A percentile compares a stretch with the other conserved stretches of the same genome.
Evolutionary conservation across 768 basidiomycete genomes (phyloP).

Genomic region (Dentipellis sp.): DNA sequence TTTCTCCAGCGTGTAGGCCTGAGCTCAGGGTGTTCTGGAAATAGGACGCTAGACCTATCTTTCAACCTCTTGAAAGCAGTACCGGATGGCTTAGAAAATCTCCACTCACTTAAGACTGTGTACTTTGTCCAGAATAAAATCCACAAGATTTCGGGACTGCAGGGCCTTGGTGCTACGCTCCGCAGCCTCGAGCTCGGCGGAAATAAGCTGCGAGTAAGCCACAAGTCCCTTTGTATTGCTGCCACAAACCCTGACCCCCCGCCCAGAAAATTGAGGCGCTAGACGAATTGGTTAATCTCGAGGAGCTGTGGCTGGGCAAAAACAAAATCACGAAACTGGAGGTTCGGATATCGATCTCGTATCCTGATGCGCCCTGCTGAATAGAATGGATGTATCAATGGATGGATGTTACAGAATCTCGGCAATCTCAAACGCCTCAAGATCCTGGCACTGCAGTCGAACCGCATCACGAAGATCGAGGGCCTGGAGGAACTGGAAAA

Average conservation of each 20-base stretch:
- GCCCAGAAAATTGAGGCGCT: conserved; percentile 82
- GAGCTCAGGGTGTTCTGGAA: not conserved
- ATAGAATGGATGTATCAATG: not conserved
- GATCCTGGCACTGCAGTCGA: conserved; percentile 89
- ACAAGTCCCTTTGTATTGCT: not conserved
- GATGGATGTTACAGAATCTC: conserved; percentile 47
- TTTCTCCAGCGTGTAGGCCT: not conserved
- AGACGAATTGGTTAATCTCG: conserved; percentile 69
- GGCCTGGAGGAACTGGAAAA: conserved; percentile 60
- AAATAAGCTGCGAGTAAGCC: conserved; percentile 77
- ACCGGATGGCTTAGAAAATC: conserved; percentile 49
- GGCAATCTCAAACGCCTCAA: conserved; percentile 59
- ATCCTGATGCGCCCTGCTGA: not conserved
- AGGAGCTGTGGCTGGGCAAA: conserved; percentile 96
- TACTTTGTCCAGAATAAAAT: conserved; percentile 99
- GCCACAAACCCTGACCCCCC: not conserved
- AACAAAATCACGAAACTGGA: conserved; percentile 90
- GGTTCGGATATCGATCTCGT: conserved; percentile 29
- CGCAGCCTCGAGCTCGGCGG: conserved; percentile 89
- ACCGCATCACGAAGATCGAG: conserved; percentile 84
- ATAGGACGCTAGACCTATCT: conserved; percentile 74
- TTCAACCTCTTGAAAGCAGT: conserved; percentile 82
- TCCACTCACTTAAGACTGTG: conserved; percentile 60
- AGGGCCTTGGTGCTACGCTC: conserved; percentile 43
- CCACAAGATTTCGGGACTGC: conserved; percentile 62